Percentiles rank a stretch among this genome's conserved stretches.
Conservation (phyloP, 75 land plant genomes). For the Ceratopteris richardii region DNA sequence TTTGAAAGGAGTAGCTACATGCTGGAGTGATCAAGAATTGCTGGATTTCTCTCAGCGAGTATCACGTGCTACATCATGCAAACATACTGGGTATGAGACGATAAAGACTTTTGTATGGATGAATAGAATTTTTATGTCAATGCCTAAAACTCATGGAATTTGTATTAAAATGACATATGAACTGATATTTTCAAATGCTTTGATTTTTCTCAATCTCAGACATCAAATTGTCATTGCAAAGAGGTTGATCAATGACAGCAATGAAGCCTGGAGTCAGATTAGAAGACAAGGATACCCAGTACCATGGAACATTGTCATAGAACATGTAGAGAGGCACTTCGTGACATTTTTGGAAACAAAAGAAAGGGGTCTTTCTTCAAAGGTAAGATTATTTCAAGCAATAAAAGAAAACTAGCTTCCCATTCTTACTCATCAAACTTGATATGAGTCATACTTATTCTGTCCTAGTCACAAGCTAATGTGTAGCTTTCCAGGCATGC, state of each 20-base stretch:
- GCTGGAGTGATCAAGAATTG: conserved; percentile 45
- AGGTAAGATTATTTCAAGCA: too few relatives aligned
- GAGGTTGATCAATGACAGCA: conserved; percentile 54
- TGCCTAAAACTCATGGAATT: too few relatives aligned
- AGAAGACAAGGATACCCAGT: conserved; percentile 31
- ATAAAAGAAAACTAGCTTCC: too few relatives aligned
- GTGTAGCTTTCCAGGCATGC: too few relatives aligned
- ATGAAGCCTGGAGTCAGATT: conserved; percentile 49
- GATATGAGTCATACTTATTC: too few relatives aligned
- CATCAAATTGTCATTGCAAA: conserved; percentile 58
- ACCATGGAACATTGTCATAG: conserved; percentile 46
- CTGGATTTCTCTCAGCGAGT: conserved; percentile 64
- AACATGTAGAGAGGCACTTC: conserved; percentile 52
- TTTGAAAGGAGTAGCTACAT: conserved; percentile 44
- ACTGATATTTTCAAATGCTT: too few relatives aligned
- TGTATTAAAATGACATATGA: background rate
- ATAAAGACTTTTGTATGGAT: too few relatives aligned
- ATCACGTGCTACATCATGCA: conserved; percentile 68
- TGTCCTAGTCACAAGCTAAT: too few relatives aligned
- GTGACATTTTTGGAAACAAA: conserved; percentile 41
- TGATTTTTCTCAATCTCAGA: conserved; percentile 25
- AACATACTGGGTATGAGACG: conserved; percentile 59
- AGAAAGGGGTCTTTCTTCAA: conserved; percentile 43
- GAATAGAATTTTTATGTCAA: too few relatives aligned
- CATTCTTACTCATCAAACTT: too few relatives aligned